Conservation (phyloP, 352 stramenopile species). For the Globisporangium iwayamae region DNA sequence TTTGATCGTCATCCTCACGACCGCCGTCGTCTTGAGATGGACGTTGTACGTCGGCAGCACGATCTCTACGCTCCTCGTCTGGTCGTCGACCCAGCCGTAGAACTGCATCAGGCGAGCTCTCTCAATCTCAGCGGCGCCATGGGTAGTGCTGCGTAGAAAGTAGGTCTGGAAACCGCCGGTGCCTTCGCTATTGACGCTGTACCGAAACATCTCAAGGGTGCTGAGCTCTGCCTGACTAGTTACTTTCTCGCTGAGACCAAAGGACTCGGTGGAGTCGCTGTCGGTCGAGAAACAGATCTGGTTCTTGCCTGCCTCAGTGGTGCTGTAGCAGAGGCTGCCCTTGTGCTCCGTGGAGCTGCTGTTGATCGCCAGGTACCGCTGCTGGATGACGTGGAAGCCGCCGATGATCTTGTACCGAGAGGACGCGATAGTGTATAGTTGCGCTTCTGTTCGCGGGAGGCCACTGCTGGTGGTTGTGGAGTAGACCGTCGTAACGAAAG, state of each 20-base stretch:
- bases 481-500: conserved; percentile 49
- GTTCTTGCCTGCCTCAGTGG: conserved; percentile 30
- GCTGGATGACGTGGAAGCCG: conserved; percentile 55
- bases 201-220: conserved; percentile 55
- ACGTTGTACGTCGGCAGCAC: conserved; percentile 55
- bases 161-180: conserved; percentile 47
- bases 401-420: neutral
- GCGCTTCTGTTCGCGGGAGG: conserved; percentile 6
- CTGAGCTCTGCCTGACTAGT: conserved; percentile 22
- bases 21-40: conserved; percentile 51
- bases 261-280: conserved; percentile 29
- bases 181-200: conserved; percentile 29
- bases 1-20: conserved; percentile 46
- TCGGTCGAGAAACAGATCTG: conserved; percentile 38
- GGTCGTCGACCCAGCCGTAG: conserved; percentile 50
- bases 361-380: conserved; percentile 44
- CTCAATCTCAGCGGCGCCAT: conserved; percentile 25
- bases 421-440: conserved; percentile 25
- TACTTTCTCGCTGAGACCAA: conserved; percentile 26
- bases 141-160: conserved; percentile 45
- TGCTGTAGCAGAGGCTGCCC: conserved; percentile 46
- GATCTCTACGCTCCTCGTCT: conserved; percentile 49
- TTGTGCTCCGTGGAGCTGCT: conserved; percentile 35
- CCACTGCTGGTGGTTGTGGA: conserved; percentile 24
- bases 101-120: conserved; percentile 35